Percentiles rank a stretch among this genome's conserved stretches.
Conservation (phyloP, 2,329 filamentous ascomycete genomes). For the Botrytis deweyae region DNA sequence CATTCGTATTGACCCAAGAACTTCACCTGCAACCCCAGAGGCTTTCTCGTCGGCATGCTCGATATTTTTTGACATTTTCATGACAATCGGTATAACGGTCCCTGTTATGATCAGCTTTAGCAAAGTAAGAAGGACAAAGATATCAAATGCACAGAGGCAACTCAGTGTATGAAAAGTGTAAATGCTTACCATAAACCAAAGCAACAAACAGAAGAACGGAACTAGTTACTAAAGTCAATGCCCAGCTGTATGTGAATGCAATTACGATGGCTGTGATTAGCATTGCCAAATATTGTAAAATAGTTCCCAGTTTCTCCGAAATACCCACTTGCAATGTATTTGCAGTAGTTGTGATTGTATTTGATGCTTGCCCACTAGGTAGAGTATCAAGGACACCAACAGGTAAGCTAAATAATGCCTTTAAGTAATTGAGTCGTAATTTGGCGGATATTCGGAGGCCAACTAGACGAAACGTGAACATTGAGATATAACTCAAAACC, state of each 20-base stretch:
- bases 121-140: background rate
- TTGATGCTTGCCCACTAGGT: constrained; percentile 45
- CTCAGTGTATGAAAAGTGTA: background rate
- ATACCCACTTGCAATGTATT: constrained; percentile 65
- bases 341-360: constrained; percentile 60
- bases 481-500: constrained; percentile 60
- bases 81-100: constrained; percentile 53
- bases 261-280: constrained; percentile 54
- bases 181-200: constrained; percentile 44
- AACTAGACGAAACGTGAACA: constrained; percentile 61
- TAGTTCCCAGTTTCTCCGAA: constrained; percentile 60
- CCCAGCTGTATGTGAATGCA: constrained; percentile 58
- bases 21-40: constrained; percentile 59
- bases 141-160: background rate
- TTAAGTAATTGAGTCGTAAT: constrained; percentile 63
- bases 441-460: constrained; percentile 61
- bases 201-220: constrained; percentile 57
- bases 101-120: background rate
- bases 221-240: constrained; percentile 57
- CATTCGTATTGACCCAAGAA: constrained; percentile 60
- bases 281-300: constrained; percentile 55
- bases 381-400: constrained; percentile 68
- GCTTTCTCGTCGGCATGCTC: constrained; percentile 55
- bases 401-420: constrained; percentile 61
- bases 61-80: constrained; percentile 50